phyloP scores from a whole-genome alignment of 1,139 yeast species.

The Protomyces gravidus region DNA sequence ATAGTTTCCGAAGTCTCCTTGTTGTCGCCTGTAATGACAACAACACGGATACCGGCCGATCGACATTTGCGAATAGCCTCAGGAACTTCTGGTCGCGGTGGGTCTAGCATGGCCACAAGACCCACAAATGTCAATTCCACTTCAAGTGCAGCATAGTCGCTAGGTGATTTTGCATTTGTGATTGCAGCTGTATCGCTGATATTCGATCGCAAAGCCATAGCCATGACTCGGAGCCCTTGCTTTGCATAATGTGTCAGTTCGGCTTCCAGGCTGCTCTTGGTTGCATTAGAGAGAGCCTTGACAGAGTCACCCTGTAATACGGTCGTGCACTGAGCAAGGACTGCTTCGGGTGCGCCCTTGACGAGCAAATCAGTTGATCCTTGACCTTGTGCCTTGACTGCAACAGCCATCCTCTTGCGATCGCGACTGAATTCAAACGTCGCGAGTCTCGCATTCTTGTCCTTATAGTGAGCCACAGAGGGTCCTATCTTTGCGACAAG shows the following conservation, averaged over 20 bases:
- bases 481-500: constrained; percentile 38
- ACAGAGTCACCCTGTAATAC: constrained; percentile 39
- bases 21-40: constrained; percentile 55
- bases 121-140: constrained; percentile 47
- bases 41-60: constrained; percentile 53
- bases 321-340: constrained; percentile 37
- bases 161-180: constrained; percentile 34
- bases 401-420: constrained; percentile 51
- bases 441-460: constrained; percentile 32
- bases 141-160: constrained; percentile 40
- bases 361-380: constrained; percentile 40
- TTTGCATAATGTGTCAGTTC: constrained; percentile 42
- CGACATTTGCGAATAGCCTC: constrained; percentile 48
- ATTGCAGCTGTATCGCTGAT: constrained; percentile 3
- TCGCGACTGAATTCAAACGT: constrained; percentile 46
- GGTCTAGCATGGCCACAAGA: constrained; percentile 52
- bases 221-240: constrained; percentile 50
- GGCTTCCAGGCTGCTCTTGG: constrained; percentile 39
- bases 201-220: constrained; percentile 42
- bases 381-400: constrained; percentile 35
- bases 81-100: constrained; percentile 53
- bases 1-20: constrained; percentile 54
- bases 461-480: constrained; percentile 5
- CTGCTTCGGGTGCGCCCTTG: constrained; percentile 55
- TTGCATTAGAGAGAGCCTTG: constrained; percentile 32